Evolutionary conservation across 306 rosid species (phyloP), one percentile per base, ranked within the genome.

Genomic region (Canavalia gladiata): DNA sequence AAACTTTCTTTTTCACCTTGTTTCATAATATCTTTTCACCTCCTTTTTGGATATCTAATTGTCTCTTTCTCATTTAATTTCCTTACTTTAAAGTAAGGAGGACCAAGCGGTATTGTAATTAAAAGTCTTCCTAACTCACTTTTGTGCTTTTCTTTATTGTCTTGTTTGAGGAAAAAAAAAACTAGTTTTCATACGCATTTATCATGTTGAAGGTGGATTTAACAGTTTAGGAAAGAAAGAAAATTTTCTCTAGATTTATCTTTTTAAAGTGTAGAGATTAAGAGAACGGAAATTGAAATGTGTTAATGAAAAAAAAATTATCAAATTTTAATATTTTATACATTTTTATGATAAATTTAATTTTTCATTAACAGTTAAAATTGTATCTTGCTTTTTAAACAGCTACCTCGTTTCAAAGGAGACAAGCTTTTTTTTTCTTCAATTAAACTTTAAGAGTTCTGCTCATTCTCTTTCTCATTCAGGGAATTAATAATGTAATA

Each of bases 21-120:
- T 59, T 58, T 75, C 1, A 18, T 50, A 9, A 10, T 39, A 33
- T 76, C 67, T 60, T 54, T 58, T 56, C 56, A 68, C 57, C 56
- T 28, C 28, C 39, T 31, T 68, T 68, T 68, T 29, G 11, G 9
- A 47, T 47, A 47, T 51, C 66, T 71, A 28, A 46, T 50, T 82
- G 63, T 54, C 42, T 25, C 29, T 63, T 42, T 55, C 35, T 77
- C 54, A 13, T 25, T 54, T 54, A 42, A 7, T 67, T 67, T 43
- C 7, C 18, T 8, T 28, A 9, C 54, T 67, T 68, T 46, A 66
- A 65, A 6, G 33, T 64, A 39, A 6, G 49, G 50, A 39, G 2
- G 49, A 30, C 31, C 13, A n/a, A 1, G 4, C 25, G 34, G 18
- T 43, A 42, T 42, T 25, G 45, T 34, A 34, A 34, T 62, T 62